Evolutionary conservation across 164 flowering plant species (phyloP).

Genomic region (Nymphaea thermarum): DNA sequence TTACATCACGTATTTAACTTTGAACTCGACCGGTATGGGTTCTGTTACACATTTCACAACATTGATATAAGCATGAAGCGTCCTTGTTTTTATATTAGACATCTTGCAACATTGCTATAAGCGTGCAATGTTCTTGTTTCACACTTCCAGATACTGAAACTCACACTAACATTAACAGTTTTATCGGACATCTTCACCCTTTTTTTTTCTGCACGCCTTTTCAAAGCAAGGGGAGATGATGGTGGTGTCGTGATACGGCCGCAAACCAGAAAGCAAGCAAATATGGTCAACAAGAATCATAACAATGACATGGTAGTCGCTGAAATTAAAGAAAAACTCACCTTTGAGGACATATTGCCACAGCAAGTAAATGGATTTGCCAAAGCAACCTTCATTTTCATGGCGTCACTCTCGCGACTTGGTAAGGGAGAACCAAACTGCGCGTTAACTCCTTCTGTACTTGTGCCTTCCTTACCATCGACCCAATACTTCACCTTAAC

Average conservation of each 20-base stretch:
- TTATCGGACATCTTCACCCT: background rate
- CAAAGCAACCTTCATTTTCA: constrained; percentile 31
- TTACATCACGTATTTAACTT: no score
- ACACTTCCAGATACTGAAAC: no score
- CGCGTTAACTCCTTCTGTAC: constrained; percentile 50
- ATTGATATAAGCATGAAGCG: no score
- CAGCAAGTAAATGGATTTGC: constrained; percentile 50
- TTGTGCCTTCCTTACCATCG: constrained; percentile 34
- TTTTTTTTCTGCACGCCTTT: background rate
- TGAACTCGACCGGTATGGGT: no score
- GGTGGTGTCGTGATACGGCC: no score
- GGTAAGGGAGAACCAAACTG: constrained; percentile 64
- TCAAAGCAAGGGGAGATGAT: no score
- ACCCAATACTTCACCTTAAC: constrained; percentile 75
- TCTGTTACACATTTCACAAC: no score
- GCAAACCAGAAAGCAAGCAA: background rate
- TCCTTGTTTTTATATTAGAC: no score
- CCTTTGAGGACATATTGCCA: constrained; percentile 45
- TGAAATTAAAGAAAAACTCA: constrained; percentile 8
- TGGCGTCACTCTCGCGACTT: constrained; percentile 19
- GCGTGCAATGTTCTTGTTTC: no score
- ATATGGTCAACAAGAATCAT: background rate
- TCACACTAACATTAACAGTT: background rate
- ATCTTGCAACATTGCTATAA: no score
- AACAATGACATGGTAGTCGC: background rate